Base-by-base conservation (phyloP, 1,284 basidiomycete species). In the Mycena citricolor region DNA sequence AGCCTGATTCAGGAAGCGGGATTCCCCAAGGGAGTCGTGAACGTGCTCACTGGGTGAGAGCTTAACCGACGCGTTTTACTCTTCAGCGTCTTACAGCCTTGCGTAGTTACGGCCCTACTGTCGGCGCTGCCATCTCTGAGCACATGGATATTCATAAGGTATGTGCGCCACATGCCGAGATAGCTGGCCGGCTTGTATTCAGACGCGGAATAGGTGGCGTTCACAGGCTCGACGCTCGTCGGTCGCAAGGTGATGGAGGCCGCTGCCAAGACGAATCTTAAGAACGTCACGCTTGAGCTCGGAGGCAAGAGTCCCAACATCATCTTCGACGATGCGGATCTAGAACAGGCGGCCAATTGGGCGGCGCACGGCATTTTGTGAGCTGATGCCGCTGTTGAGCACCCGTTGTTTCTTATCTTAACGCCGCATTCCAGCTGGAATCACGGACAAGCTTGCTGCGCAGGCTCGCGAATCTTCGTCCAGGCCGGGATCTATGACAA, bases 301-400 rank as follows among this genome's bases (percentile, higher is more conserved):
- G 94, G 94, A 28, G 93, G 94, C 26, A 97, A 97, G 76, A 81
- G 77, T 44, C 90, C 92, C 19, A 89, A 84, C 59, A 78, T 90
- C 58, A 74, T 90, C 49, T 87, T 83, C 53, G 75, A 89, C 53
- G 86, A 89, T 58, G 84, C 83, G 0, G 74, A 88, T 57, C 55
- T 94, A 29, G 84, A 90, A 3, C 76, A 87, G 58, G 88, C 91
- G 17, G 76, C 91, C 34, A 76, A 82, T 54, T 94, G 90, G 88
- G 77, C 90, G 8, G 69, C 81, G 1, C 77, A 79, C 62, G 90
- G 89, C 49, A 83, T 94, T 59, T 92, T 83, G 84, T 87, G 48
- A 54, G 76, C 68, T 7, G 13, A 19, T 38, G 25, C 37, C 23
- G n/a, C n/a, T n/a, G n/a, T n/a, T n/a, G n/a, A n/a, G n/a, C n/a